Base-by-base conservation (phyloP, 2,329 filamentous ascomycete genomes). In the Dactylellina drechsleri region DNA sequence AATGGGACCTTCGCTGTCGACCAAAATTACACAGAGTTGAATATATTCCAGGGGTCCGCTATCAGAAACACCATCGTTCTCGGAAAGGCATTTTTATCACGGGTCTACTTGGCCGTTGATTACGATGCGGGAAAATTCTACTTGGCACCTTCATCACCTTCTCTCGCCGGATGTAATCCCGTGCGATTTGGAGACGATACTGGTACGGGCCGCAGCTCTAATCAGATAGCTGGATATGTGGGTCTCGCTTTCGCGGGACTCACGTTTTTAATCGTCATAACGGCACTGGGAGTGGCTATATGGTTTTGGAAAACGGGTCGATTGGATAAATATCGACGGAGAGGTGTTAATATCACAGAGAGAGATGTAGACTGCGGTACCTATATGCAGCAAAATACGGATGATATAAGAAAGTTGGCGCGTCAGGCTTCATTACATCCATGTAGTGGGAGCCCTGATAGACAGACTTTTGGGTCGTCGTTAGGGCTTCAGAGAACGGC, bases 81-180 rank as follows among this genome's bases (percentile, higher is more conserved):
- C 5, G 70, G 70, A n/a, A 74, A 74, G 16, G 70, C 70, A 15
- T 74, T 74, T 58, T 20, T 74, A 26, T 74, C 70, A 12, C 61
- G 65, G 23, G 70, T 74, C 2, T 74, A 74, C 15, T 41, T 74
- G 2, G 62, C 62, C 1, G 70, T 74, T 43, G 70, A 74, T 36
- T 74, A 74, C 43, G 70, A 74, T 16, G 70, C 70, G 4, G 62
- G 70, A 8, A 74, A 74, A 41, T 74, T 74, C 49, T 74, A 74
- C 40, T 52, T 74, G 13, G 70, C 60, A 13, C 56, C 62, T 45
- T 74, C 70, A 26, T 74, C 70, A 43, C 57, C 70, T 12, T 74
- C 70, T n/a, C 50, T 49, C n/a, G 58, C 50, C 5, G 61, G 61
- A 1, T 74, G 70, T 43, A 74, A 74, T 28, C 70, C 70, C 13